Evolutionary conservation across 768 basidiomycete species (phyloP), one percentile per base, ranked within the genome.

Genomic region (Agaricus subrufescens): DNA sequence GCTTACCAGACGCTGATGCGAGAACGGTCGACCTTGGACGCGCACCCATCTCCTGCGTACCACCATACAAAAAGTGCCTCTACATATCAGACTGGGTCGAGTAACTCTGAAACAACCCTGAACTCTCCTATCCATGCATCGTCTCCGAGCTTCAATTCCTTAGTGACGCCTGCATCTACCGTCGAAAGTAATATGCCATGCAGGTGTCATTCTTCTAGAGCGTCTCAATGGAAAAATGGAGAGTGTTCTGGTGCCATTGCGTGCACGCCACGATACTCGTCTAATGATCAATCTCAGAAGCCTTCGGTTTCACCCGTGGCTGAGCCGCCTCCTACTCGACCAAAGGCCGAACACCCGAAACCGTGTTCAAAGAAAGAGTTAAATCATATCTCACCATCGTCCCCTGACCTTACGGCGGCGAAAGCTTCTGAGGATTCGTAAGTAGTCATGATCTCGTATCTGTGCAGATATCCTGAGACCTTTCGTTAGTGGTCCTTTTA

Each of bases 1-100:
- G 84, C 84, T 34, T 86, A 86, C 72, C 77, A 77, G 52, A 69
- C 74, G 29, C 66, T 85, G 48, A 75, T 78, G 63, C 75, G 76
- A 58, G 75, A 77, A 52, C 64, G 61, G 27, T 65, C 66, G 47
- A 60, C 63, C 46, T 45, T 57, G 46, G 52, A 52, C 23, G 53
- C 58, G 12, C 52, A 29, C 52, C 25, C 60, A 15, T 49, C 54
- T 29, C 39, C 54, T 8, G 25, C 43, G 10, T 25, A 4, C 54
- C 40, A 42, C 8, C 38, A 30, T 14, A 42, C 54, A 6, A 47
- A 49, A 29, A 49, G 46, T 31, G 40, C 25, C 8, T 56, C 54
- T 31, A 49, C 57, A 26, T 59, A 62, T 52, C 59, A 66, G 58
- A 59, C 59, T 29, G 59, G 62, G 58, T 64, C 61, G 56, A 62